Conservation (phyloP, 2,329 filamentous ascomycete species). For the Beauveria caledonica region DNA sequence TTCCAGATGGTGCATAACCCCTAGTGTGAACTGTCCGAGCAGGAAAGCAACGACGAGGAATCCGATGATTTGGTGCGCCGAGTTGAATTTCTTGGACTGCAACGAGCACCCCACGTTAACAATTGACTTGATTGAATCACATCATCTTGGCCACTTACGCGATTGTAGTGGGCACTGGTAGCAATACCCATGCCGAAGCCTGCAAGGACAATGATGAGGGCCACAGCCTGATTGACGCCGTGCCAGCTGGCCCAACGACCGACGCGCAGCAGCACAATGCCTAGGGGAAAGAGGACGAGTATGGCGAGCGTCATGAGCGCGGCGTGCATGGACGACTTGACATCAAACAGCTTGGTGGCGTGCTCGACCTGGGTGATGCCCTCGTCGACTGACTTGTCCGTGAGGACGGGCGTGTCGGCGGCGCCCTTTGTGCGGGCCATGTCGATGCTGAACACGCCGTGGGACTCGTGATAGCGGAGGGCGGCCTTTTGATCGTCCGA, state of each 20-base stretch:
- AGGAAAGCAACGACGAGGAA: conserved; percentile 44
- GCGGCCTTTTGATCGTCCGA: conserved; percentile 35
- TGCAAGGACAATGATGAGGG: conserved; percentile 37
- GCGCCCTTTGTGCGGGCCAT: conserved; percentile 41
- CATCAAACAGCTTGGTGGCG: conserved; percentile 26
- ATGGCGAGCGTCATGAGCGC: conserved; percentile 49
- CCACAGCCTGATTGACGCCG: conserved; percentile 43
- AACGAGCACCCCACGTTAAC: conserved; percentile 11
- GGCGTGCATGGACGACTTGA: conserved; percentile 35
- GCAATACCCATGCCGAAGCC: conserved; percentile 46
- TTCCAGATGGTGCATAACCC: conserved; percentile 46
- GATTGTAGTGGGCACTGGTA: conserved; percentile 44
- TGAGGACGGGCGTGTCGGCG: conserved; percentile 33
- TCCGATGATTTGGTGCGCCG: conserved; percentile 51
- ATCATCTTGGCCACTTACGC: conserved; percentile 35
- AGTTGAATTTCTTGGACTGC: conserved; percentile 44
- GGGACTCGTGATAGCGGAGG: conserved; percentile 44
- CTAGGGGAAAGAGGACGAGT: conserved; percentile 47
- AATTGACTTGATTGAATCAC: not conserved
- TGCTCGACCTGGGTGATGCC: conserved; percentile 27
- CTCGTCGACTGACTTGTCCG: conserved; percentile 24
- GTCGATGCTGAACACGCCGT: conserved; percentile 49
- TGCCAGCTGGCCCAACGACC: conserved; percentile 47
- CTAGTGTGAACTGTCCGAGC: conserved; percentile 45
- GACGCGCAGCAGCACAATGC: conserved; percentile 44